Evolutionary conservation across 2,329 filamentous ascomycete genomes (phyloP).

Genomic region (Cladosporium sp.): DNA sequence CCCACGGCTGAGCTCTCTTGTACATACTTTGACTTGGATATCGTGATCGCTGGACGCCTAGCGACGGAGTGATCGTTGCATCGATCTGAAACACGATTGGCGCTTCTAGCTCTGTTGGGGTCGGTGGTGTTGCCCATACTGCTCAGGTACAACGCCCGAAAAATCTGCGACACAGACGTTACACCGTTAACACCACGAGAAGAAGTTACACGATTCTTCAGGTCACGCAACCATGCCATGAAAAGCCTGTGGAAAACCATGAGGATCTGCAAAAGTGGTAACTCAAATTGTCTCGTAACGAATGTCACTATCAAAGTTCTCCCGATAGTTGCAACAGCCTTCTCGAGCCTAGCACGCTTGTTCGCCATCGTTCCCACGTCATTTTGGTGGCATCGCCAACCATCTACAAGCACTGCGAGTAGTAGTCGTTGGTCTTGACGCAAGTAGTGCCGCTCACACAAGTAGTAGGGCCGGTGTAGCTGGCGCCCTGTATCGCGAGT

Average conservation of each 20-base stretch:
- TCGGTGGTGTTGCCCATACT: background rate
- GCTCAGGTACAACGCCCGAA: background rate
- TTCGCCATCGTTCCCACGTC: constrained; percentile 3
- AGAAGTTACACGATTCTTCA: background rate
- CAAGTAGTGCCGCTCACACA: constrained; percentile 39
- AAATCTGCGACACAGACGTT: background rate
- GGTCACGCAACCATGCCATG: background rate
- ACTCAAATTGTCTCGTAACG: background rate
- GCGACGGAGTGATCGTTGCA: background rate
- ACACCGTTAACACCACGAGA: background rate
- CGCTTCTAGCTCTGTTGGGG: background rate
- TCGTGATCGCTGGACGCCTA: background rate
- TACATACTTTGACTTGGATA: background rate
- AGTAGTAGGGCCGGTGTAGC: constrained; percentile 34
- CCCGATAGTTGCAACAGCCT: background rate
- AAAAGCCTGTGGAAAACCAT: background rate
- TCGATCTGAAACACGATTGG: background rate
- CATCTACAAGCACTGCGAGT: constrained; percentile 36
- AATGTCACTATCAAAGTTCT: background rate
- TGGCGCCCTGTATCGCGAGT: constrained; percentile 25
- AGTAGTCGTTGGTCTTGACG: constrained; percentile 33
- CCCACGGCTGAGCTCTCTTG: background rate
- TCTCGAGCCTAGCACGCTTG: background rate
- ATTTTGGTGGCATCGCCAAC: background rate
- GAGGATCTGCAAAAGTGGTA: background rate